Conservation (phyloP, 495 filamentous ascomycete genomes). For the Lasiosphaeris hirsuta region DNA sequence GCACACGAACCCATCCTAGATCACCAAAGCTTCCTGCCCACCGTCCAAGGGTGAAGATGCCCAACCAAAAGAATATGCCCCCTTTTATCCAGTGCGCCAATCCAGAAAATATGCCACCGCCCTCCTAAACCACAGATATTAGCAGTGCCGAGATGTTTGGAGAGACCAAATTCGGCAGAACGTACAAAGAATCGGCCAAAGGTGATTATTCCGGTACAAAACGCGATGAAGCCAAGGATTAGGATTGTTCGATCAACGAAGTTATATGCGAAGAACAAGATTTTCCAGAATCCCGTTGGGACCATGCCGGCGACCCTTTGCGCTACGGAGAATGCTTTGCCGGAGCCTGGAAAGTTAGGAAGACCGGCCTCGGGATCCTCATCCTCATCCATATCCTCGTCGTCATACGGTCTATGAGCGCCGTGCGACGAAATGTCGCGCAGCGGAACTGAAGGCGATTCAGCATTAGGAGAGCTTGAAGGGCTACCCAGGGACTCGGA, state of each 20-base stretch:
- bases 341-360: slow-evolving; percentile 15
- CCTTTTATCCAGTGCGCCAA: slow-evolving; percentile 95
- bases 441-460: slow-evolving; percentile 51
- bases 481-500: slow-evolving; percentile 62
- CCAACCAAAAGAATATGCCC: slow-evolving; percentile 96
- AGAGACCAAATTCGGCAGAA: slow-evolving; percentile 41
- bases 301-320: slow-evolving; percentile 34
- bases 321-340: slow-evolving; percentile 24
- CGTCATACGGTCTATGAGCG: slow-evolving; percentile 47
- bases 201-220: slow-evolving; percentile 59
- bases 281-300: slow-evolving; percentile 41
- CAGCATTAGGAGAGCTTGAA: slow-evolving; percentile 58
- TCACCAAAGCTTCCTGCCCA: slow-evolving; percentile 90
- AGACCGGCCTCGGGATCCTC: slow-evolving; percentile 29
- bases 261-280: slow-evolving; percentile 40
- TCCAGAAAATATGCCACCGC: slow-evolving; percentile 57
- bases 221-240: slow-evolving; percentile 53
- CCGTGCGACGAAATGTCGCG: slow-evolving; percentile 52
- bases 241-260: slow-evolving; percentile 46
- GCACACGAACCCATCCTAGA: slow-evolving; percentile 69
- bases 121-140: slow-evolving; percentile 20
- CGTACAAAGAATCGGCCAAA: slow-evolving; percentile 57
- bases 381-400: slow-evolving; percentile 33
- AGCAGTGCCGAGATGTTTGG: too few species aligned
- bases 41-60: slow-evolving; percentile 80